Conservation (phyloP, 2,329 filamentous ascomycete genomes). For the Arthroderma uncinatum region DNA sequence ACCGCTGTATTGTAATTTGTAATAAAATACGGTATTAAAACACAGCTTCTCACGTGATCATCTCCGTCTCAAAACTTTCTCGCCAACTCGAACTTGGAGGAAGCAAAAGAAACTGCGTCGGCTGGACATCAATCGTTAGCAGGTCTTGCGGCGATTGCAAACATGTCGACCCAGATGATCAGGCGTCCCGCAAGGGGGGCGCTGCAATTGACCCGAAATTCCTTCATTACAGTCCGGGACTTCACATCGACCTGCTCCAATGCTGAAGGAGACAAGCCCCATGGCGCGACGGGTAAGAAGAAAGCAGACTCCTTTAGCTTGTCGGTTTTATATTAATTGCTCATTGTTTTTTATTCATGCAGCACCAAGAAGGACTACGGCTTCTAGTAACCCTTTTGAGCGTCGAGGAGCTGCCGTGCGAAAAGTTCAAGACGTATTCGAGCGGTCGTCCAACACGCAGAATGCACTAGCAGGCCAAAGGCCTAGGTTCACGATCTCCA, state of each 20-base stretch:
- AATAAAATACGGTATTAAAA: neutral
- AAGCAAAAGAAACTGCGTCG: neutral
- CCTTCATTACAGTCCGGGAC: neutral
- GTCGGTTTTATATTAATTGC: neutral
- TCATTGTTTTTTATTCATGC: neutral
- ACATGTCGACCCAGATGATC: conserved; percentile 1
- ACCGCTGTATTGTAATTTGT: neutral
- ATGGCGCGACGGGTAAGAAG: neutral
- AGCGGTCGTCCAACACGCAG: neutral
- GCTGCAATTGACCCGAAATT: conserved; percentile 4
- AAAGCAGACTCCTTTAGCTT: neutral
- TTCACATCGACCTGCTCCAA: conserved; percentile 4
- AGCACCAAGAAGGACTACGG: neutral
- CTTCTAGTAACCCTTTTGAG: neutral
- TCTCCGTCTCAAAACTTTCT: neutral
- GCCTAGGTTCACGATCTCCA: neutral
- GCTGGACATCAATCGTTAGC: neutral
- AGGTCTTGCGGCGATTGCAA: neutral
- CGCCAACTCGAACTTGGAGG: neutral
- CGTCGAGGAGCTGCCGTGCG: neutral
- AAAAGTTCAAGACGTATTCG: neutral
- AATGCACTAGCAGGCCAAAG: neutral
- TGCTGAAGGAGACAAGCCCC: neutral
- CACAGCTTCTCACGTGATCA: neutral
- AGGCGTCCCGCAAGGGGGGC: neutral